phyloP scores from a whole-genome alignment of 2,329 filamentous ascomycete genomes.

The Saccharata proteae region DNA sequence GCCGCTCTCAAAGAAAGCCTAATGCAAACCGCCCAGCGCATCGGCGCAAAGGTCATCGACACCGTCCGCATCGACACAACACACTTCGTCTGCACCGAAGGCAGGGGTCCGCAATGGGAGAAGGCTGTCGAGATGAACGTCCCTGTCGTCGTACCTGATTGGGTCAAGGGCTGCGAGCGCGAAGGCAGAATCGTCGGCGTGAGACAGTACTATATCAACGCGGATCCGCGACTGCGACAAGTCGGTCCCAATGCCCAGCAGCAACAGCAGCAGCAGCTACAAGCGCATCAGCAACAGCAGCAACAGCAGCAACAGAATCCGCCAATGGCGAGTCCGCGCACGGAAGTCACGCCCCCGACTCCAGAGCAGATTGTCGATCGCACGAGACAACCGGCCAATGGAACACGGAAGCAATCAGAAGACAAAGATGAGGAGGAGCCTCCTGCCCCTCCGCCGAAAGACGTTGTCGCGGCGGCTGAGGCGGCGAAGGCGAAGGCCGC shows the following conservation, averaged over 20 bases:
- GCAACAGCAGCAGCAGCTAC: conserved; percentile 15
- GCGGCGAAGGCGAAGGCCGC: conserved; percentile 23
- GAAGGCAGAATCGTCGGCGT: conserved; percentile 89
- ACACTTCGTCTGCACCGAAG: conserved; percentile 95
- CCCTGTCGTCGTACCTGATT: conserved; percentile 90
- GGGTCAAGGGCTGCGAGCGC: conserved; percentile 92
- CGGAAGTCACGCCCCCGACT: conserved; percentile 39
- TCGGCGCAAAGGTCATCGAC: conserved; percentile 86
- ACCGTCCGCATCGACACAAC: conserved; percentile 92
- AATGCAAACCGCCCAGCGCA: conserved; percentile 63
- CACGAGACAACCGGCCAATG: conserved; percentile 8
- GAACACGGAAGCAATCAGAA: background rate
- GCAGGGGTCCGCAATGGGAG: conserved; percentile 81
- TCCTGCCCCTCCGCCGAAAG: conserved; percentile 20
- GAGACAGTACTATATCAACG: conserved; percentile 90
- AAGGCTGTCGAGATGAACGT: conserved; percentile 97
- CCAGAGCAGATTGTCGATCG: conserved; percentile 25
- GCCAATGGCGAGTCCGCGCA: conserved; percentile 31
- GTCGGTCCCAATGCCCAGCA: conserved; percentile 27
- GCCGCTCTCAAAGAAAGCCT: conserved; percentile 60
- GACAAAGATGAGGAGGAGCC: conserved; percentile 9
- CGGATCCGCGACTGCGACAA: conserved; percentile 53
- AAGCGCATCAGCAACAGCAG: conserved; percentile 12
- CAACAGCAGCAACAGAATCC: conserved; percentile 14
- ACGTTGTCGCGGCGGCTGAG: conserved; percentile 14